Evolutionary conservation across 208 protist species (phyloP).

Genomic region (Leishmania gerbilli): DNA sequence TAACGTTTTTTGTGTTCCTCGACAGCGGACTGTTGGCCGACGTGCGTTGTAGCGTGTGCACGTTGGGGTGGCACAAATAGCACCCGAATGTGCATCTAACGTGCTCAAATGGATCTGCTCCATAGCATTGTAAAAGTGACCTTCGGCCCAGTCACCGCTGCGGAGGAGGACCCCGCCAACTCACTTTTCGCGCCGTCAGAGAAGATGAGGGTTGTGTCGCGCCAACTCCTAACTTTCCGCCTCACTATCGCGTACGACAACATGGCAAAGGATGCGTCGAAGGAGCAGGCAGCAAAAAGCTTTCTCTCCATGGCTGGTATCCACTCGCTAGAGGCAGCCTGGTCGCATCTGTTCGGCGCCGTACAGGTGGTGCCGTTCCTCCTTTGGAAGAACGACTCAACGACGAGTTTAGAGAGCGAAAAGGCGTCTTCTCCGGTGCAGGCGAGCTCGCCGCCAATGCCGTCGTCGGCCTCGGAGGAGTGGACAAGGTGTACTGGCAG

Average conservation of each 20-base stretch:
- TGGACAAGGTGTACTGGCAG: conserved; percentile 2
- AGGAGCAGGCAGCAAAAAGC: conserved; percentile 22
- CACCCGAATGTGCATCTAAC: background rate
- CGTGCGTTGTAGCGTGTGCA: background rate
- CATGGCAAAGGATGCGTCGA: conserved; percentile 18
- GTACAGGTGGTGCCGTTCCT: conserved; percentile 48
- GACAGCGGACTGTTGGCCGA: background rate
- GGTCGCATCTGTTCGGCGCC: conserved; percentile 46
- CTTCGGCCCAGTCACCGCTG: conserved; percentile 21
- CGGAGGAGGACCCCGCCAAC: background rate
- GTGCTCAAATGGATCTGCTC: conserved; percentile 42
- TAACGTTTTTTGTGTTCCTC: background rate
- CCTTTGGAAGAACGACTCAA: conserved; percentile 1
- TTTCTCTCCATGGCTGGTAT: conserved; percentile 47
- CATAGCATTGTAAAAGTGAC: conserved; percentile 34
- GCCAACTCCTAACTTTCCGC: conserved; percentile 45
- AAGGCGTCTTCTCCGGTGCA: background rate
- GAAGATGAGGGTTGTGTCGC: conserved; percentile 36
- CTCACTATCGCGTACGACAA: conserved; percentile 47
- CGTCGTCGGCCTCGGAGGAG: background rate
- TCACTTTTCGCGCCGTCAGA: background rate
- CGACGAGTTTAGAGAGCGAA: background rate
- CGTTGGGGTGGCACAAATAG: background rate
- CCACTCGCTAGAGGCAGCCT: conserved; percentile 45
- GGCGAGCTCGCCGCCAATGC: background rate